Conservation (phyloP, 257 asterid genomes). For the Perilla frutescens region DNA sequence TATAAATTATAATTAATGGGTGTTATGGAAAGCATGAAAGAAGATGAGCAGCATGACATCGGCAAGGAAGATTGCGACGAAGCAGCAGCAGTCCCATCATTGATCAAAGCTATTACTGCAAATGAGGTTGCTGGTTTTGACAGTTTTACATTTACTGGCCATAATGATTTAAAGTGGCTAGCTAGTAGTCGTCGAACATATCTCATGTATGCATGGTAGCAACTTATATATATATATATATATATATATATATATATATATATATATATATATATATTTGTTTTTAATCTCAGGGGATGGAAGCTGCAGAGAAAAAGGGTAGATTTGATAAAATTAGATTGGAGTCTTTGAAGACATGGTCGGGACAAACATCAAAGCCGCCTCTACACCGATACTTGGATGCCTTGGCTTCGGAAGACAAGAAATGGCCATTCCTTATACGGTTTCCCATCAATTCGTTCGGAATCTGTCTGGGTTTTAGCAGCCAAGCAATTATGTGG, state of each 20-base stretch:
- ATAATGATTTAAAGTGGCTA: slow-evolving; percentile 1
- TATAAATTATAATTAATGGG: background rate
- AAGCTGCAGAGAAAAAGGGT: slow-evolving; percentile 13
- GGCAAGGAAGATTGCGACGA: slow-evolving; percentile 31
- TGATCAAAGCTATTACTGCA: slow-evolving; percentile 51
- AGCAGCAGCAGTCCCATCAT: slow-evolving; percentile 42
- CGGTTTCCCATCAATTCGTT: slow-evolving; percentile 79
- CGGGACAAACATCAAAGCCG: slow-evolving; percentile 37
- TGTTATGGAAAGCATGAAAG: slow-evolving; percentile 42
- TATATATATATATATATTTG: no score
- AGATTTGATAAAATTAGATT: slow-evolving; percentile 49
- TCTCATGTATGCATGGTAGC: no score
- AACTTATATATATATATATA: no score
- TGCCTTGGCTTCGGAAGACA: slow-evolving; percentile 87
- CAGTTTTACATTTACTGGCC: slow-evolving; percentile 7
- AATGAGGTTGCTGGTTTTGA: slow-evolving; percentile 62
- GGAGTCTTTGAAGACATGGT: slow-evolving; percentile 86
- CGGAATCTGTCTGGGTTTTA: slow-evolving; percentile 85
- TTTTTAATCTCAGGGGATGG: slow-evolving; percentile 42
- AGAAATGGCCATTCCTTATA: slow-evolving; percentile 88
- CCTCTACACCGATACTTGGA: slow-evolving; percentile 74
- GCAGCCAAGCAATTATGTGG: slow-evolving; percentile 99
- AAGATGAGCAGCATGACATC: background rate
- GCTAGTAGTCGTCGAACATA: no score
- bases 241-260: no score